These are phyloP conservation scores for Botryotinia convoluta DNA, from an alignment of 2,329 filamentous ascomycete genomes.

Conservation along the genomic window DNA sequence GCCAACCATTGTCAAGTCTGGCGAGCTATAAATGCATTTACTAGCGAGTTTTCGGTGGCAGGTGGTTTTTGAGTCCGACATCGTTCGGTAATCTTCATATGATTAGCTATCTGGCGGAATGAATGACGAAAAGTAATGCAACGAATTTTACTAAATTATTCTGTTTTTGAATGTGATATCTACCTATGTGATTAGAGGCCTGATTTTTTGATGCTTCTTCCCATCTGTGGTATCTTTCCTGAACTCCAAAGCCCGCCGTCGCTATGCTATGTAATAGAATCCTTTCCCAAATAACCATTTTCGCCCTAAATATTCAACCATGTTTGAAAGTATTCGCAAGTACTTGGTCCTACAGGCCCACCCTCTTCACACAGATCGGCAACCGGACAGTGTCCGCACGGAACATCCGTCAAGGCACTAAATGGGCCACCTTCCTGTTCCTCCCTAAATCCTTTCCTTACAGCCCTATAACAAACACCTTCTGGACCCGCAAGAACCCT, in stretches of 20 bases:
- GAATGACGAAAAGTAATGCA: constrained; percentile 20
- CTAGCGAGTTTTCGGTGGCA: constrained; percentile 41
- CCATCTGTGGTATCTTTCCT: constrained; percentile 35
- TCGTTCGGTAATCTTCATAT: constrained; percentile 20
- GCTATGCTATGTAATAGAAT: constrained; percentile 36
- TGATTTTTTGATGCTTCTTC: background rate
- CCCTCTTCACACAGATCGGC: constrained; percentile 90
- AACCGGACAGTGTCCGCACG: constrained; percentile 88
- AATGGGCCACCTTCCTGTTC: constrained; percentile 43
- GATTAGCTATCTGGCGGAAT: constrained; percentile 19
- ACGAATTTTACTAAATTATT: constrained; percentile 20
- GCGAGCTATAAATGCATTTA: constrained; percentile 32
- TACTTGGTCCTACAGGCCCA: constrained; percentile 83
- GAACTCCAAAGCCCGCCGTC: constrained; percentile 33
- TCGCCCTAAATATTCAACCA: constrained; percentile 59
- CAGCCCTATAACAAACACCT: constrained; percentile 39
- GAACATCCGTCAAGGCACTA: constrained; percentile 70
- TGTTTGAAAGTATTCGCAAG: constrained; percentile 85
- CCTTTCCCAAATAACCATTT: constrained; percentile 6
- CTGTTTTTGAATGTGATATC: background rate
- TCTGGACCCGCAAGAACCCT: constrained; percentile 42
- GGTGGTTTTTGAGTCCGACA: constrained; percentile 20
- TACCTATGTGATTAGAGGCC: background rate
- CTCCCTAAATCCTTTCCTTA: constrained; percentile 32
- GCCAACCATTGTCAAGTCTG: constrained; percentile 56